Evolutionary conservation across 805 yeast genomes (phyloP), one percentile per base, ranked within the genome.

Genomic region (Hanseniaspora guilliermondii): DNA sequence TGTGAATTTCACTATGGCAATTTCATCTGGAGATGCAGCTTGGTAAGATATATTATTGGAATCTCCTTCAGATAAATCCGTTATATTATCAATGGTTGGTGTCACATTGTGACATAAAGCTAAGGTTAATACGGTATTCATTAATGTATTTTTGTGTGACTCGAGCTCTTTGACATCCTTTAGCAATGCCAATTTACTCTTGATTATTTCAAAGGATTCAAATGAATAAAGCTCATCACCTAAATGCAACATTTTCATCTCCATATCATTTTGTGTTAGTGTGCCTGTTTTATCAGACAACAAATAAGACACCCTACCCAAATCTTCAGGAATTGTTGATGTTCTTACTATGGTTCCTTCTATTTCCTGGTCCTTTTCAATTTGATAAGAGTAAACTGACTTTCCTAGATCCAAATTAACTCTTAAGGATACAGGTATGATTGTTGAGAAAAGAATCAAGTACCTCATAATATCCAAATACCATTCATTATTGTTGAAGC

Each of bases 21-120:
- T 82, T 66, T 93, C 99, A 71, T 93, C 99, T 0, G 99, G 99
- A 0, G 97, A 89, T 0, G 97, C 97, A 0, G 98, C 98, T 69
- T 93, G 99, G 65, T 89, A 93, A 2, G 87, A 77, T 16, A 82
- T 66, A 56, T 73, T 80, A 27, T 85, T 87, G 24, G 40, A 16
- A 4, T 14, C n/a, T 19, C 27, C 17, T 17, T 42, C 22, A n/a
- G 27, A 42, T 2, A 12, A 8, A 21, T 24, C 36, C 1, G 14
- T 6, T 2, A 19, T 19, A 59, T 82, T 86, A 56, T 83, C 93
- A 59, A 81, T 77, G 0, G 95, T 81, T 1, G 99, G 99, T 0
- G 98, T 94, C 30, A 93, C 99, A 60, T 88, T 88, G 67, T 93
- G 99, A 67, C 99, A 93, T n/a, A 91, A 71, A 0, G 97, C 95